Evolutionary conservation across 2,329 filamentous ascomycete species (phyloP).

Genomic region (Xylaria sp.): DNA sequence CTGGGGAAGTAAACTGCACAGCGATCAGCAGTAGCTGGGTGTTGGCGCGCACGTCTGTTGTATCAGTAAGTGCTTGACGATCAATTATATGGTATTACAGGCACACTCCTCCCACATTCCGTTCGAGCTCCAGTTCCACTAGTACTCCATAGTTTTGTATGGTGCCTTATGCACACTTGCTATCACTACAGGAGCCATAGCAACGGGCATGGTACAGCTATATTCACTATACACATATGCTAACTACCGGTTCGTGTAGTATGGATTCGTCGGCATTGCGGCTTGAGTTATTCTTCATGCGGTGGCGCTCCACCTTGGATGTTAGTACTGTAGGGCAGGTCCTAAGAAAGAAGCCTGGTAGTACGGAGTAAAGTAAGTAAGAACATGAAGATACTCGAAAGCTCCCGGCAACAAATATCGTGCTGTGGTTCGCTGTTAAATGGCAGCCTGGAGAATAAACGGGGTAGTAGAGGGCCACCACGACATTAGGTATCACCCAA

Average conservation of each 20-base stretch:
- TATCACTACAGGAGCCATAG: no score
- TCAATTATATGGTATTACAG: not conserved
- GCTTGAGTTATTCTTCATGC: not conserved
- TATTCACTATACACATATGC: not conserved
- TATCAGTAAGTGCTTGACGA: conserved; percentile 1
- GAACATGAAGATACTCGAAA: not conserved
- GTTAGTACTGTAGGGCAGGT: not conserved
- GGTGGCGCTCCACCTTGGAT: not conserved
- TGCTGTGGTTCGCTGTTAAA: conserved; percentile 32
- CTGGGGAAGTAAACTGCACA: conserved; percentile 14
- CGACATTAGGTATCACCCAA: not conserved
- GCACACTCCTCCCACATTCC: not conserved
- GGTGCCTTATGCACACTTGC: no score
- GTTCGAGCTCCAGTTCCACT: not conserved
- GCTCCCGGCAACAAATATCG: not conserved
- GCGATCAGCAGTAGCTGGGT: not conserved
- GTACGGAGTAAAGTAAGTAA: not conserved
- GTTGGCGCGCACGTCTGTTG: not conserved
- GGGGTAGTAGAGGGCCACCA: conserved; percentile 8
- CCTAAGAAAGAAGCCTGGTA: not conserved
- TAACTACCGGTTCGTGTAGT: not conserved
- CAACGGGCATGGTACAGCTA: not conserved
- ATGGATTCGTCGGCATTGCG: not conserved
- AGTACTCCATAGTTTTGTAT: no score
- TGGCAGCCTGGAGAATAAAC: conserved; percentile 33